Percentiles rank a stretch among this genome's conserved stretches.
These are phyloP conservation scores for Hypoxylon sp. DNA, from an alignment of 2,329 filamentous ascomycete genomes.

Conservation along the genomic window DNA sequence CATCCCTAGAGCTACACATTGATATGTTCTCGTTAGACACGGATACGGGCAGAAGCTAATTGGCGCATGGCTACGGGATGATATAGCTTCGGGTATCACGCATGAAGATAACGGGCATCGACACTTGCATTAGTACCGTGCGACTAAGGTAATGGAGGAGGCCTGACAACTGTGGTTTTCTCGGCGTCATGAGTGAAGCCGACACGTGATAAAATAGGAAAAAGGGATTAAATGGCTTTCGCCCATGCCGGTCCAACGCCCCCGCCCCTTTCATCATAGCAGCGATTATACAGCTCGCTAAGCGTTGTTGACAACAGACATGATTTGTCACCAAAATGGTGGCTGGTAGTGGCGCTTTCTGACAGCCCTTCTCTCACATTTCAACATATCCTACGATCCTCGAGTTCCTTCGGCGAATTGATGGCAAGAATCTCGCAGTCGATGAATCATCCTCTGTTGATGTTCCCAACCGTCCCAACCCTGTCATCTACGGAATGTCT, in stretches of 20 bases:
- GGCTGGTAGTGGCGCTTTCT: not conserved
- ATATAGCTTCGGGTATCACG: slow-evolving; percentile 11
- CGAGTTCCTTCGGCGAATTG: not conserved
- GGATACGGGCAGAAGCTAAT: slow-evolving; percentile 1
- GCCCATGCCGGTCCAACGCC: not conserved
- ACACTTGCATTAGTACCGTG: slow-evolving; percentile 10
- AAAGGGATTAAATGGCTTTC: slow-evolving; percentile 5
- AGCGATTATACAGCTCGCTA: not conserved
- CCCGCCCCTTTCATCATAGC: not conserved
- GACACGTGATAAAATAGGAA: not conserved
- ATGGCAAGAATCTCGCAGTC: not conserved
- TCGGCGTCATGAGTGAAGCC: not conserved
- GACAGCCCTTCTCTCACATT: not conserved
- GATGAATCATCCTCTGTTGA: not conserved
- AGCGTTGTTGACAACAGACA: not conserved
- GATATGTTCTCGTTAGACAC: not conserved
- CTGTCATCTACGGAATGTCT: not conserved
- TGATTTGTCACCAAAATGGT: slow-evolving; percentile 7
- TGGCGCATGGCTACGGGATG: not conserved
- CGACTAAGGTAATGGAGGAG: slow-evolving; percentile 1
- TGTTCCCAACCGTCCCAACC: not conserved
- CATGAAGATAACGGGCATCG: slow-evolving; percentile 1
- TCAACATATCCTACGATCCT: slow-evolving; percentile 4
- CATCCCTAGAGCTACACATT: not conserved
- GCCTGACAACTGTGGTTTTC: not conserved